A percentile compares a stretch with the other conserved stretches of the same genome.
phyloP scores from a whole-genome alignment of 176 grass and related monocot genomes.

The Aechmea fasciata region DNA sequence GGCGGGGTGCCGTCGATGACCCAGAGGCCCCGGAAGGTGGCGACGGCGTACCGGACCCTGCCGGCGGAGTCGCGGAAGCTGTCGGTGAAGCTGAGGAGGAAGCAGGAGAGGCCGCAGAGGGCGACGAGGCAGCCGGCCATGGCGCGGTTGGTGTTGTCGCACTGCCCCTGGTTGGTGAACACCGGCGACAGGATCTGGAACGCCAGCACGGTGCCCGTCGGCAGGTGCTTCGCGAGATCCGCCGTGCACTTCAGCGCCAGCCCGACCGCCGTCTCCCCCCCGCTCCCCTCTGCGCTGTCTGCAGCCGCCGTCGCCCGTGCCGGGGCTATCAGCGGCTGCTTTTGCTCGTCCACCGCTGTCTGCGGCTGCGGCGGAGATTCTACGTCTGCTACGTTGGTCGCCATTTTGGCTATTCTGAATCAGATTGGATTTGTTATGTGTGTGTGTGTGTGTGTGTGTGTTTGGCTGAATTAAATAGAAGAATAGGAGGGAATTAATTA shows the following conservation, averaged over 20 bases:
- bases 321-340: background rate
- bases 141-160: conserved; percentile 29
- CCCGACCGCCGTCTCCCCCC: background rate
- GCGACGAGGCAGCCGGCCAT: conserved; percentile 45
- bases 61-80: conserved; percentile 55
- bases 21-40: conserved; percentile 32
- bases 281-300: background rate
- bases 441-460: background rate
- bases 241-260: conserved; percentile 41
- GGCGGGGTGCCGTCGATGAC: conserved; percentile 15
- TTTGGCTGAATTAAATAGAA: background rate
- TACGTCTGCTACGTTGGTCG: background rate
- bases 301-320: background rate
- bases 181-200: conserved; percentile 74
- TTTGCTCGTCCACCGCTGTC: background rate
- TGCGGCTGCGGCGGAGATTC: background rate
- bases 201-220: conserved; percentile 63
- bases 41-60: conserved; percentile 36
- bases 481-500: background rate
- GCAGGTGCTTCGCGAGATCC: conserved; percentile 78
- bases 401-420: background rate
- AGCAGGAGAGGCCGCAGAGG: conserved; percentile 33
- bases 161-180: conserved; percentile 50
- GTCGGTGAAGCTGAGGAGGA: conserved; percentile 75
- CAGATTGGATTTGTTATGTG: background rate